A percentile compares a stretch with the other conserved stretches of the same genome.
Evolutionary conservation across 768 basidiomycete species (phyloP).

Genomic region (Russula brevipes): DNA sequence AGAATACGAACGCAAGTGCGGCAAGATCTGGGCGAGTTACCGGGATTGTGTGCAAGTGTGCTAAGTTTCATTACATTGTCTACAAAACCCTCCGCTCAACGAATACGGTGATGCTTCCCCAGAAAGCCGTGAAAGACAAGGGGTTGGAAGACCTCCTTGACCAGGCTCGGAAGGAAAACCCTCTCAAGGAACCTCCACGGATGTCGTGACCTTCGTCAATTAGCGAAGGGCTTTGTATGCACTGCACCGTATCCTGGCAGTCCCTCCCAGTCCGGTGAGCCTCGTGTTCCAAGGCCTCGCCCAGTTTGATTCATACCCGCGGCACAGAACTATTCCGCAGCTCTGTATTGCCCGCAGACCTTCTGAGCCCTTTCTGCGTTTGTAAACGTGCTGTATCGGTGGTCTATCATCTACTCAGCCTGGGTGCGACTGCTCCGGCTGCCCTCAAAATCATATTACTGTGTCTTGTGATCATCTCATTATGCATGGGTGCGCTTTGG

Average conservation of each 20-base stretch:
- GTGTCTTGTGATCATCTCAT: not conserved
- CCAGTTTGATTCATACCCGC: not conserved
- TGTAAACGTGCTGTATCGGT: not conserved
- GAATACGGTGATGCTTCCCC: not conserved
- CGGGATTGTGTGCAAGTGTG: constrained; percentile 77
- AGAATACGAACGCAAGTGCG: constrained; percentile 84
- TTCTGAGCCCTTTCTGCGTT: not conserved
- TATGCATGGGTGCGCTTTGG: not conserved
- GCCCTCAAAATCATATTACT: not conserved
- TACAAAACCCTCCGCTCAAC: not conserved
- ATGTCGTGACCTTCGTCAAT: constrained; percentile 29
- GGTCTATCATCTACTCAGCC: not conserved
- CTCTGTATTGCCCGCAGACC: not conserved
- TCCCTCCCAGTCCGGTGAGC: not conserved
- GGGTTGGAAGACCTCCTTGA: constrained; percentile 70
- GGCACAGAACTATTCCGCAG: not conserved
- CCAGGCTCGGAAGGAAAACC: constrained; percentile 50
- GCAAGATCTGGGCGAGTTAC: constrained; percentile 76
- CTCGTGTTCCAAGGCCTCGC: not conserved
- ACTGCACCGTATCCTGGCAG: no score
- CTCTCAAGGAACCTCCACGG: constrained; percentile 53
- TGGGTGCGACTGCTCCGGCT: not conserved
- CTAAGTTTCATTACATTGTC: constrained; percentile 13
- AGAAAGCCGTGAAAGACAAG: constrained; percentile 78
- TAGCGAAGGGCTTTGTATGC: not conserved